These are phyloP conservation scores for Pichia membranifaciens DNA, from an alignment of 805 yeast genomes.

Conservation along the genomic window DNA sequence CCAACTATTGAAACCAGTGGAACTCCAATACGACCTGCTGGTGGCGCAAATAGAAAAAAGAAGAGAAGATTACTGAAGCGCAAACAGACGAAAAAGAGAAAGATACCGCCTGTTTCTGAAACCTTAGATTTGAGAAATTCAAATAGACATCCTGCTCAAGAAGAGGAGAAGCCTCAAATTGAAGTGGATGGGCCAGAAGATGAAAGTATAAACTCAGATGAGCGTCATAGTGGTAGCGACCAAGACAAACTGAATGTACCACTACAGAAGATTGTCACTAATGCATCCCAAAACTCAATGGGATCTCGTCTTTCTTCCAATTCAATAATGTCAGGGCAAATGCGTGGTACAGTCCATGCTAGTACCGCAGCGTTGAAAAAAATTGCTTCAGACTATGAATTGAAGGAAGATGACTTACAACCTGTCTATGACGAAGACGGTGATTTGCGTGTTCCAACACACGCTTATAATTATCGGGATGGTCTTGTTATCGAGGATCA, in stretches of 20 bases:
- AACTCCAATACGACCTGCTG: slow-evolving; percentile 61
- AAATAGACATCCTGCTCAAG: slow-evolving; percentile 6
- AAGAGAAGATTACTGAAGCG: slow-evolving; percentile 38
- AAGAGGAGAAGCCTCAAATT: neutral
- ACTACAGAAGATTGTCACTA: slow-evolving; percentile 7
- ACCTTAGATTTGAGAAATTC: slow-evolving; percentile 14
- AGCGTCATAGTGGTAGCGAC: neutral
- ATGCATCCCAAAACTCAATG: slow-evolving; percentile 6
- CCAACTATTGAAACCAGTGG: slow-evolving; percentile 18
- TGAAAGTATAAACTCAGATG: neutral
- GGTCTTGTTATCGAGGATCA: slow-evolving; percentile 73
- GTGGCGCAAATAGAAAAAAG: slow-evolving; percentile 59
- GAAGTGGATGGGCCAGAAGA: neutral
- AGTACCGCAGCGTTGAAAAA: slow-evolving; percentile 14
- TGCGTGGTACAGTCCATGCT: slow-evolving; percentile 14
- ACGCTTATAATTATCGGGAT: slow-evolving; percentile 65
- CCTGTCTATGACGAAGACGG: slow-evolving; percentile 30
- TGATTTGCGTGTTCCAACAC: slow-evolving; percentile 28
- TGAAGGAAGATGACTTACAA: slow-evolving; percentile 24
- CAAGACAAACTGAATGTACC: slow-evolving; percentile 4
- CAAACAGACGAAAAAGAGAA: slow-evolving; percentile 24
- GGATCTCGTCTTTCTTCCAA: slow-evolving; percentile 15
- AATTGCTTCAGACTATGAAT: slow-evolving; percentile 16
- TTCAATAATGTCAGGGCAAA: slow-evolving; percentile 8
- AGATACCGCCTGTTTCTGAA: slow-evolving; percentile 27